Percentiles rank a stretch among this genome's conserved stretches.
Conservation (phyloP, 2,329 filamentous ascomycete species). For the Lithohypha guttulata region DNA sequence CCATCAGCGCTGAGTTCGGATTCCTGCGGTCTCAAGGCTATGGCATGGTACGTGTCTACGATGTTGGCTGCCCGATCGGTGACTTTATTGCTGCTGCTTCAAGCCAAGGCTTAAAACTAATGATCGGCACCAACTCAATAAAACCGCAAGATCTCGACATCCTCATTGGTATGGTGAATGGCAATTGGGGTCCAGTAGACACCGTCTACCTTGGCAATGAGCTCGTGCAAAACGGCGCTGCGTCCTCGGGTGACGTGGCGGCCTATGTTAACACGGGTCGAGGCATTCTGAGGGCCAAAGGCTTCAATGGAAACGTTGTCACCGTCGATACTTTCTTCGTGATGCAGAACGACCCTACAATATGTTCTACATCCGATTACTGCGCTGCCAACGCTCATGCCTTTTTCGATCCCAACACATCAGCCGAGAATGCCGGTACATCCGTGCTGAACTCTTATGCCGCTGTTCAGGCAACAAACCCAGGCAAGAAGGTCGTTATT, state of each 20-base stretch:
- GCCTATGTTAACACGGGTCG: conserved; percentile 49
- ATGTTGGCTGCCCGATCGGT: conserved; percentile 61
- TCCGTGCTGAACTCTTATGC: conserved; percentile 53
- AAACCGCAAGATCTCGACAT: conserved; percentile 44
- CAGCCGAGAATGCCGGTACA: conserved; percentile 50
- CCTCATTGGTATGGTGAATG: conserved; percentile 49
- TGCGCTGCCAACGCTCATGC: conserved; percentile 73
- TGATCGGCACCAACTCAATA: conserved; percentile 64
- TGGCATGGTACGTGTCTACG: conserved; percentile 63
- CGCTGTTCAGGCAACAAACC: conserved; percentile 34
- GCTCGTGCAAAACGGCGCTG: conserved; percentile 55
- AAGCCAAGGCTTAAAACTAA: conserved; percentile 56
- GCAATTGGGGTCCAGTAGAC: conserved; percentile 58
- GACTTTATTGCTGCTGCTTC: conserved; percentile 54
- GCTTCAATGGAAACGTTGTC: conserved; percentile 63
- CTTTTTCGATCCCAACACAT: conserved; percentile 62
- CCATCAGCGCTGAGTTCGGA: conserved; percentile 56
- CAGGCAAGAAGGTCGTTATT: conserved; percentile 55
- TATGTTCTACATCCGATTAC: conserved; percentile 66
- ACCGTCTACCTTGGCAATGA: conserved; percentile 75
- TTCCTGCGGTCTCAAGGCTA: conserved; percentile 45
- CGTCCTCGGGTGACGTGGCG: conserved; percentile 45
- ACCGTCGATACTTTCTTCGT: conserved; percentile 70
- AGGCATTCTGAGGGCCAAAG: conserved; percentile 45
- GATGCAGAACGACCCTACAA: conserved; percentile 52